Evolutionary conservation across 1,139 yeast species (phyloP).

Genomic region (Zhuliangozyma blackwelliae): DNA sequence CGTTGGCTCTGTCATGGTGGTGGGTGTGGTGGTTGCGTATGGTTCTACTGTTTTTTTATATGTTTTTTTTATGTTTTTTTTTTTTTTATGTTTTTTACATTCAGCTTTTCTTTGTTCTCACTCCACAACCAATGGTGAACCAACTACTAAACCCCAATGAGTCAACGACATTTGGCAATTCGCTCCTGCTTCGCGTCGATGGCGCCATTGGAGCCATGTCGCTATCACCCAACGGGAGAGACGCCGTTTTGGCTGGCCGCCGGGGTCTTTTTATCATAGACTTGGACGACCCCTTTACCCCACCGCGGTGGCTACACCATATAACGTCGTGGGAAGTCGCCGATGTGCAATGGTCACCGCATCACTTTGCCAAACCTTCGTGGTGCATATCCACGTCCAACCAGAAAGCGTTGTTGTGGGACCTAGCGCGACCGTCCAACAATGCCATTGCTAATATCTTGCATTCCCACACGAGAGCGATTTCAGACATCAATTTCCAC

Average conservation of each 20-base stretch:
- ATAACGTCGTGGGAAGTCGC: constrained; percentile 98
- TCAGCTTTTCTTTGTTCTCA: not conserved
- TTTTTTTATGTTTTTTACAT: constrained; percentile 3
- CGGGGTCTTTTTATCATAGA: constrained; percentile 87
- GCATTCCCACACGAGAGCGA: constrained; percentile 89
- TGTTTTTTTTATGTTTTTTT: constrained; percentile 1
- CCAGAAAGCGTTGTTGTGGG: constrained; percentile 95
- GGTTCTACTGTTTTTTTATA: constrained; percentile 1
- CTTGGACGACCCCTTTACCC: constrained; percentile 89
- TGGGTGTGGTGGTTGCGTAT: not conserved
- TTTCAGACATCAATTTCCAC: constrained; percentile 92
- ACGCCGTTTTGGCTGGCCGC: constrained; percentile 88
- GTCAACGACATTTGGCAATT: constrained; percentile 65
- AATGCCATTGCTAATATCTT: constrained; percentile 81
- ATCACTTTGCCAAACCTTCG: constrained; percentile 69
- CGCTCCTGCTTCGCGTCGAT: constrained; percentile 81
- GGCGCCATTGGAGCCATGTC: constrained; percentile 94
- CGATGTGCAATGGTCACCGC: constrained; percentile 97
- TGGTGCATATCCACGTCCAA: constrained; percentile 95
- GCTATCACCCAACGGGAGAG: constrained; percentile 87
- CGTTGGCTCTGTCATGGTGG: constrained; percentile 4
- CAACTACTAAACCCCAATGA: constrained; percentile 22
- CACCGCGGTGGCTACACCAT: constrained; percentile 92
- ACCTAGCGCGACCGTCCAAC: constrained; percentile 68
- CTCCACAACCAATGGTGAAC: constrained; percentile 4